phyloP scores from a whole-genome alignment of 2,329 filamentous ascomycete genomes.

The Botrytis tulipae region DNA sequence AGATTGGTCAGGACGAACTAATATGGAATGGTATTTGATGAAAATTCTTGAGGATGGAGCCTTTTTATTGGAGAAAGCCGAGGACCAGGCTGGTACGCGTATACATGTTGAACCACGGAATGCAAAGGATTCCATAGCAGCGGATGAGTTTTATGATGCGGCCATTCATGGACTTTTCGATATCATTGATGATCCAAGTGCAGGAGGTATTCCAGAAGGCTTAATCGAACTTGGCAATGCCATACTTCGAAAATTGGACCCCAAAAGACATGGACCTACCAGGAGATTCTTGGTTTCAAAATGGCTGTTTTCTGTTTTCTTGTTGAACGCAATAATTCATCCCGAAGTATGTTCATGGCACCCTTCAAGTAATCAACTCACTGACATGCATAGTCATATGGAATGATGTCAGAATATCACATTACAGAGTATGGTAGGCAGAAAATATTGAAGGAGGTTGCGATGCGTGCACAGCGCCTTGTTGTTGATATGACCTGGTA shows the following conservation, averaged over 20 bases:
- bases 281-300: conserved; percentile 82
- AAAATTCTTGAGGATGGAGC: conserved; percentile 89
- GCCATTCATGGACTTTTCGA: conserved; percentile 81
- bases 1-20: conserved; percentile 85
- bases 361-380: background rate
- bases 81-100: conserved; percentile 71
- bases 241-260: conserved; percentile 74
- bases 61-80: conserved; percentile 82
- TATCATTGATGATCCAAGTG: conserved; percentile 79
- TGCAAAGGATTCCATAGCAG: conserved; percentile 75
- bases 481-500: conserved; percentile 71
- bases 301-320: conserved; percentile 88
- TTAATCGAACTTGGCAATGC: conserved; percentile 82
- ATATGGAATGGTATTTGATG: conserved; percentile 93
- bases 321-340: conserved; percentile 79
- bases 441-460: conserved; percentile 76
- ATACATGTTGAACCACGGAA: conserved; percentile 71
- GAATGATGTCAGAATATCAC: conserved; percentile 83
- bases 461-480: conserved; percentile 73
- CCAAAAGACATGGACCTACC: conserved; percentile 69
- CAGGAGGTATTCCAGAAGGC: conserved; percentile 81
- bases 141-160: conserved; percentile 83
- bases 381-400: conserved; percentile 46
- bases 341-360: conserved; percentile 64
- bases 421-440: conserved; percentile 88